Evolutionary conservation across 1,139 yeast genomes (phyloP).

Genomic region (Suhomyces guaymorum): DNA sequence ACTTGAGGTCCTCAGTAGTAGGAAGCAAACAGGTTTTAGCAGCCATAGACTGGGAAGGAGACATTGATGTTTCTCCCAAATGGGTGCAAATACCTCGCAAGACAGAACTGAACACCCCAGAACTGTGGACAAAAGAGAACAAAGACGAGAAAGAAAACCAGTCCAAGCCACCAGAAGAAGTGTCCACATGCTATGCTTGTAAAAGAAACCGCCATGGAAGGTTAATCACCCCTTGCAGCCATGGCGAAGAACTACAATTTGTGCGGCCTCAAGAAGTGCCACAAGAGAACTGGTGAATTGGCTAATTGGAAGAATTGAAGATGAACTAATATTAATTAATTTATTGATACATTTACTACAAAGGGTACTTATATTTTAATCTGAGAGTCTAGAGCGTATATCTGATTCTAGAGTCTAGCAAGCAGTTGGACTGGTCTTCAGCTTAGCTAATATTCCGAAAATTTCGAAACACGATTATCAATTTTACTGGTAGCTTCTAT

Average conservation of each 20-base stretch:
- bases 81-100: slow-evolving; percentile 7
- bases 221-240: slow-evolving; percentile 16
- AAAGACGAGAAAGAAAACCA: neutral
- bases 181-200: neutral
- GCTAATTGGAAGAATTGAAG: too few relatives aligned
- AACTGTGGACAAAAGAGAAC: neutral
- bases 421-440: too few relatives aligned
- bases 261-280: neutral
- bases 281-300: slow-evolving; percentile 1
- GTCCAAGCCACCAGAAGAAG: too few relatives aligned
- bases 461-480: too few relatives aligned
- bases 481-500: too few relatives aligned
- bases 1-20: slow-evolving; percentile 32
- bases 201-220: slow-evolving; percentile 12
- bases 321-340: too few relatives aligned
- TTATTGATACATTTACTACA: too few relatives aligned
- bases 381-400: too few relatives aligned
- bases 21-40: slow-evolving; percentile 19
- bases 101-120: neutral
- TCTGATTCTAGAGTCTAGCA: too few relatives aligned
- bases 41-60: slow-evolving; percentile 13
- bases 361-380: too few relatives aligned
- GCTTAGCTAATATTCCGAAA: too few relatives aligned
- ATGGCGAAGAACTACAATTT: slow-evolving; percentile 2
- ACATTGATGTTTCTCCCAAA: slow-evolving; percentile 2